Percentiles rank a stretch among this genome's conserved stretches.
phyloP scores from a whole-genome alignment of 805 yeast species.

The Barnettozyma wickerhamii region DNA sequence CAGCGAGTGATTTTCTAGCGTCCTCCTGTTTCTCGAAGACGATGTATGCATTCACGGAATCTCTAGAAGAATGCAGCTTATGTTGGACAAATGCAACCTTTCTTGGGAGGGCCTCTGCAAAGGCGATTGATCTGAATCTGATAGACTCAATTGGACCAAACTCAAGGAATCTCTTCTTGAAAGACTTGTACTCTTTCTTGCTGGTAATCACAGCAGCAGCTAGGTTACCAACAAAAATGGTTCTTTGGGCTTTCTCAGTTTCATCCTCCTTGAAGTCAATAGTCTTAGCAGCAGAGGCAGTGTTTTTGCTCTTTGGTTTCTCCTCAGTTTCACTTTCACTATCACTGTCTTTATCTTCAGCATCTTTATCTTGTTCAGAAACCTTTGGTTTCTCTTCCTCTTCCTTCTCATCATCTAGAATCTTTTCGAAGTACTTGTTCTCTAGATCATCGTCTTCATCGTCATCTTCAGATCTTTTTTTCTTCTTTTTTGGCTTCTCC shows the following conservation, averaged over 20 bases:
- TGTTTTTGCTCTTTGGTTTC: slow-evolving; percentile 19
- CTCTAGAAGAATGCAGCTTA: slow-evolving; percentile 70
- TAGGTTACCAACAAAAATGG: slow-evolving; percentile 86
- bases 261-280: slow-evolving; percentile 67
- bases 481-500: slow-evolving; percentile 12
- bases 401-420: slow-evolving; percentile 32
- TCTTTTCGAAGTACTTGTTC: slow-evolving; percentile 46
- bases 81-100: slow-evolving; percentile 86
- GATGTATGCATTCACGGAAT: slow-evolving; percentile 82
- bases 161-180: slow-evolving; percentile 55
- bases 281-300: slow-evolving; percentile 29
- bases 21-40: slow-evolving; percentile 60
- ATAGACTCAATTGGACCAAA: slow-evolving; percentile 55
- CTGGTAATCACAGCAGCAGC: slow-evolving; percentile 59
- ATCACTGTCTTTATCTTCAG: slow-evolving; percentile 26
- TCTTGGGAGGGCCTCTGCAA: slow-evolving; percentile 82
- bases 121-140: slow-evolving; percentile 89
- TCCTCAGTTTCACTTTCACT: slow-evolving; percentile 24
- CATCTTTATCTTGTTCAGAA: no score
- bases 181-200: slow-evolving; percentile 54
- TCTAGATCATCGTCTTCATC: slow-evolving; percentile 47
- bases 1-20: slow-evolving; percentile 36
- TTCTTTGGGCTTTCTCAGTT: slow-evolving; percentile 75
- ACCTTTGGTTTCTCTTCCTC: slow-evolving; percentile 29
- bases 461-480: slow-evolving; percentile 21